A percentile compares a stretch with the other conserved stretches of the same genome.
Conservation (phyloP, 805 yeast genomes). For the Teunomyces stri region DNA sequence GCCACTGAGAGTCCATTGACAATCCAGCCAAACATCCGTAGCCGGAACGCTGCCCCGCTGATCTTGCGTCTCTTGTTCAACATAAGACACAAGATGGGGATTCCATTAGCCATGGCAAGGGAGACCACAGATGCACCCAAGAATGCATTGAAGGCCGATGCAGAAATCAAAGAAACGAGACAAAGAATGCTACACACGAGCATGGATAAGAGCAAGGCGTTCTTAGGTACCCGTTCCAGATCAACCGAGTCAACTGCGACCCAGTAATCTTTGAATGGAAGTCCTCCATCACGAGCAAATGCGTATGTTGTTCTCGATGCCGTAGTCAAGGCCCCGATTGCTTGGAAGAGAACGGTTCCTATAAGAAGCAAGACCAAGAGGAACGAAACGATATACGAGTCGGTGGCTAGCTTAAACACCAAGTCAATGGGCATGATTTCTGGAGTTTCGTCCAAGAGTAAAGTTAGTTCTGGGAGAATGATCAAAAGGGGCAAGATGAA, state of each 20-base stretch:
- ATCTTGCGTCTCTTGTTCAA: slow-evolving; percentile 59
- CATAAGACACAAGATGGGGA: slow-evolving; percentile 66
- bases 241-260: slow-evolving; percentile 57
- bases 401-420: slow-evolving; percentile 68
- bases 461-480: slow-evolving; percentile 64
- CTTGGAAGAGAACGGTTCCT: slow-evolving; percentile 72
- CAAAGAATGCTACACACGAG: slow-evolving; percentile 59
- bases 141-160: slow-evolving; percentile 78
- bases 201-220: slow-evolving; percentile 66
- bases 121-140: slow-evolving; percentile 80
- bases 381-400: slow-evolving; percentile 65
- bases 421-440: slow-evolving; percentile 77
- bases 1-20: slow-evolving; percentile 56
- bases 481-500: slow-evolving; percentile 70
- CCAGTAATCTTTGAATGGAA: slow-evolving; percentile 67
- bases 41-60: slow-evolving; percentile 65
- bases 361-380: slow-evolving; percentile 62
- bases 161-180: slow-evolving; percentile 61
- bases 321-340: slow-evolving; percentile 76
- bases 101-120: slow-evolving; percentile 70
- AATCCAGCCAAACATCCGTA: slow-evolving; percentile 62
- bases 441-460: slow-evolving; percentile 54
- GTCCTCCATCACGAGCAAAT: slow-evolving; percentile 79
- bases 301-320: slow-evolving; percentile 81
- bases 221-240: slow-evolving; percentile 62